Percentiles rank a stretch among this genome's conserved stretches.
phyloP scores from a whole-genome alignment of 352 stramenopile genomes.

The Phytophthora multivora region DNA sequence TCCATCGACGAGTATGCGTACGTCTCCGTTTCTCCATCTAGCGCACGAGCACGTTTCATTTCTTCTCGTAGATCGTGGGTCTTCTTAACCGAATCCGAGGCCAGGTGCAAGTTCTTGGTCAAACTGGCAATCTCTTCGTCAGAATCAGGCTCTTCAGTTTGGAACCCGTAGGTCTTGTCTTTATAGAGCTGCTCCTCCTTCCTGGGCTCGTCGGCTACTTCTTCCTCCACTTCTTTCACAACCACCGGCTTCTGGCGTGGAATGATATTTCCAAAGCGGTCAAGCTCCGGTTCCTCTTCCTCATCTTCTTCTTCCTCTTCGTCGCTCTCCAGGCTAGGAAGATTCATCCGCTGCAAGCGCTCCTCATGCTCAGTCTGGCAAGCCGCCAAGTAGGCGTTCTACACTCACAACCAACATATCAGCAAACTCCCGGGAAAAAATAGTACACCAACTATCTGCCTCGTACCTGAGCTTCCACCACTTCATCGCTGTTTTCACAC shows the following conservation, averaged over 20 bases:
- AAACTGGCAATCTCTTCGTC: constrained; percentile 62
- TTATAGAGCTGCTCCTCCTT: constrained; percentile 57
- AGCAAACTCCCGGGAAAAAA: constrained; percentile 9
- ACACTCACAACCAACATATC: constrained; percentile 20
- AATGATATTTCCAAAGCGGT: constrained; percentile 44
- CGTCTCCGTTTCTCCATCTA: constrained; percentile 28
- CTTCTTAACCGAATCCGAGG: constrained; percentile 57
- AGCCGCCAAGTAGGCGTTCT: constrained; percentile 66
- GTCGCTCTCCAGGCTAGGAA: constrained; percentile 69
- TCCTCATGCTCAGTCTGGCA: constrained; percentile 70
- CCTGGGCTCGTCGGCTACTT: constrained; percentile 18
- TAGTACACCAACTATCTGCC: constrained; percentile 1
- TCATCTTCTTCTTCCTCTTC: constrained; percentile 55
- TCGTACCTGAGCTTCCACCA: constrained; percentile 74
- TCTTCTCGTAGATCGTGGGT: constrained; percentile 61
- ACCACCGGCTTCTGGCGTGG: constrained; percentile 21
- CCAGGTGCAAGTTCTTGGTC: constrained; percentile 68
- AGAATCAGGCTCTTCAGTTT: constrained; percentile 36
- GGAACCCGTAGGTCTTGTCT: constrained; percentile 48
- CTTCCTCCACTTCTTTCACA: constrained; percentile 11
- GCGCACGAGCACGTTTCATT: constrained; percentile 27
- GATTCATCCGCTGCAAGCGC: constrained; percentile 51
- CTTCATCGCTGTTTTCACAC: constrained; percentile 71
- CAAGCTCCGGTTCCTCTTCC: constrained; percentile 32
- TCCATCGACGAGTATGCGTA: constrained; percentile 77